Conservation (phyloP, 352 stramenopile genomes). For the Phytopythium montanum region DNA sequence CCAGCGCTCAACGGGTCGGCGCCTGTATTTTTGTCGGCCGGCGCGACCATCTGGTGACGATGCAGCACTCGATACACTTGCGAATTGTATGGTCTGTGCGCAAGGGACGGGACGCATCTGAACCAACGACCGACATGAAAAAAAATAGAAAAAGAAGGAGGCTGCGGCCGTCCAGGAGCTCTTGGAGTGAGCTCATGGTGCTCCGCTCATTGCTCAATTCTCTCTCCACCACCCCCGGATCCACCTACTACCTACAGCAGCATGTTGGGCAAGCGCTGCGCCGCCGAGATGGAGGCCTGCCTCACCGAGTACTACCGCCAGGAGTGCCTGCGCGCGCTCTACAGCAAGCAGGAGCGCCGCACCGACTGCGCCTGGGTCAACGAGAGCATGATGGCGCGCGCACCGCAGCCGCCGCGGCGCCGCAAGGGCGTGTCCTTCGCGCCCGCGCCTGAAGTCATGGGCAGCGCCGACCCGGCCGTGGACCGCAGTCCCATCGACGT, state of each 20-base stretch:
- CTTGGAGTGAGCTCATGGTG: background rate
- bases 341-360: slow-evolving; percentile 52
- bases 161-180: background rate
- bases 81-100: slow-evolving; percentile 9
- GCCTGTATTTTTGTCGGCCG: slow-evolving; percentile 7
- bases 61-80: background rate
- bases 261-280: slow-evolving; percentile 72
- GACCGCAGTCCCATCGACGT: slow-evolving; percentile 77
- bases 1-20: slow-evolving; percentile 19
- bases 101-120: slow-evolving; percentile 1
- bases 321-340: slow-evolving; percentile 72
- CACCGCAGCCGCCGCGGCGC: slow-evolving; percentile 15
- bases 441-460: slow-evolving; percentile 60
- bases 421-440: slow-evolving; percentile 74
- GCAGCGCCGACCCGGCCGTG: slow-evolving; percentile 56
- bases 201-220: slow-evolving; percentile 40
- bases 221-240: slow-evolving; percentile 28
- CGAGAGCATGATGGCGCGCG: slow-evolving; percentile 47
- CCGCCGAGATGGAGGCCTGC: slow-evolving; percentile 64
- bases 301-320: slow-evolving; percentile 83
- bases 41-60: slow-evolving; percentile 7
- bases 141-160: background rate
- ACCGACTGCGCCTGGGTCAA: slow-evolving; percentile 41
- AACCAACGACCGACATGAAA: background rate
- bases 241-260: slow-evolving; percentile 10